Conservation (phyloP, 2,329 filamentous ascomycete species). For the Incumbomyces lentus region DNA sequence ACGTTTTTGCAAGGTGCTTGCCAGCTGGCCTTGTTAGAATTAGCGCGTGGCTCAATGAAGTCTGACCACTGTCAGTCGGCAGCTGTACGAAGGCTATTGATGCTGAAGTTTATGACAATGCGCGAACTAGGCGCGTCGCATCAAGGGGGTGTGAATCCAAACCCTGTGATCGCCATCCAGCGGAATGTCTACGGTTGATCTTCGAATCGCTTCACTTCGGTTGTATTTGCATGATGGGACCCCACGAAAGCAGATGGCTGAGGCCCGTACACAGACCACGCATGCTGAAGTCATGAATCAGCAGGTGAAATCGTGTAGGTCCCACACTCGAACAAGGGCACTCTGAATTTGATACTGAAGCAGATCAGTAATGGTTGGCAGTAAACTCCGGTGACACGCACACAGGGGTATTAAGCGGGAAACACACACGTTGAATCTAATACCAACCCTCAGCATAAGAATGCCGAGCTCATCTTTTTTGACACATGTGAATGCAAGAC, state of each 20-base stretch:
- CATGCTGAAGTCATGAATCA: background rate
- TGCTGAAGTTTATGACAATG: too few relatives aligned
- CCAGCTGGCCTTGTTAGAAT: too few relatives aligned
- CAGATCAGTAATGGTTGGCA: background rate
- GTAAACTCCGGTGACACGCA: background rate
- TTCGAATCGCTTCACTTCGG: too few relatives aligned
- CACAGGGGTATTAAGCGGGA: background rate
- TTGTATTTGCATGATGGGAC: too few relatives aligned
- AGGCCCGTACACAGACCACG: background rate
- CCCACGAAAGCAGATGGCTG: background rate
- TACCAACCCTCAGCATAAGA: background rate
- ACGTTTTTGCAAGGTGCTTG: too few relatives aligned
- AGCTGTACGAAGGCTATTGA: too few relatives aligned
- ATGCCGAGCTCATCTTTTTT: background rate
- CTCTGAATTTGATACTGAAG: too few relatives aligned
- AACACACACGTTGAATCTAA: slow-evolving; percentile 4
- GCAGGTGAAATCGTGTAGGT: too few relatives aligned
- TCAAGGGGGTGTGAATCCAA: background rate
- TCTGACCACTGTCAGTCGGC: too few relatives aligned
- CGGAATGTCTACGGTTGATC: background rate
- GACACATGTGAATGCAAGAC: background rate
- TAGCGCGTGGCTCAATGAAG: too few relatives aligned
- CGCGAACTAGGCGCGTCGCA: background rate
- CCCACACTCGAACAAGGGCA: too few relatives aligned
- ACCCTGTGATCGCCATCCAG: background rate